Conservation (phyloP, 2,329 filamentous ascomycete genomes). For the Epichloe coenophiala region DNA sequence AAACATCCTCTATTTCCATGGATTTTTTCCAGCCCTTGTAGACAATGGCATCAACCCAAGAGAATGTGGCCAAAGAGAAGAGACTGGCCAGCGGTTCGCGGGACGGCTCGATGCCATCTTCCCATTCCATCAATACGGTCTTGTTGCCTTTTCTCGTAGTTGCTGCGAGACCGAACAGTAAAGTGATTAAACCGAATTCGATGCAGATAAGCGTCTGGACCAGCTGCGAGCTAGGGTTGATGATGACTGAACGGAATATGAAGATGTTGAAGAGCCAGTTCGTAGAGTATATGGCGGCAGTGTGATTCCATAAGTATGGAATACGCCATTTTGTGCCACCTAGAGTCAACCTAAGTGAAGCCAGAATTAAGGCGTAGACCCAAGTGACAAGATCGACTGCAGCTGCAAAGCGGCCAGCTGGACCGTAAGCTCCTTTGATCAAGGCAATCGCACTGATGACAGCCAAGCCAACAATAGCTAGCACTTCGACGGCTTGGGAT, state of each 20-base stretch:
- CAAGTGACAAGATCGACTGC: conserved; percentile 59
- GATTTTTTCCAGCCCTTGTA: conserved; percentile 82
- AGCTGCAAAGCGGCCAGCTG: conserved; percentile 43
- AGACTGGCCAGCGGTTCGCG: conserved; percentile 78
- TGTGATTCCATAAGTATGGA: conserved; percentile 82
- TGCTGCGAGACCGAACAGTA: conserved; percentile 64
- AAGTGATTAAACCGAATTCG: conserved; percentile 61
- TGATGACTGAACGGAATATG: conserved; percentile 72
- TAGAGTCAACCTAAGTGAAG: conserved; percentile 56
- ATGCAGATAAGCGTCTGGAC: conserved; percentile 52
- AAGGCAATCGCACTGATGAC: conserved; percentile 54
- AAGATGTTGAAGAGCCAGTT: conserved; percentile 69
- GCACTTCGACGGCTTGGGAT: conserved; percentile 59
- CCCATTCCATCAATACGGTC: conserved; percentile 74
- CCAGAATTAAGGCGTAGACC: conserved; percentile 67
- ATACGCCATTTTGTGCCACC: conserved; percentile 52
- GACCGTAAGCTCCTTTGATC: conserved; percentile 43
- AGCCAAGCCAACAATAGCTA: conserved; percentile 60
- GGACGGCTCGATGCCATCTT: conserved; percentile 76
- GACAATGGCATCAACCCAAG: conserved; percentile 82
- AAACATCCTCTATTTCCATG: conserved; percentile 72
- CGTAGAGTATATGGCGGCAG: conserved; percentile 65
- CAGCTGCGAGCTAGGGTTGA: conserved; percentile 56
- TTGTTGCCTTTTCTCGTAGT: conserved; percentile 87
- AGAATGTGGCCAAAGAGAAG: conserved; percentile 75